Base-by-base conservation (phyloP, 1,139 yeast species). In the Yamadazyma sp. region DNA sequence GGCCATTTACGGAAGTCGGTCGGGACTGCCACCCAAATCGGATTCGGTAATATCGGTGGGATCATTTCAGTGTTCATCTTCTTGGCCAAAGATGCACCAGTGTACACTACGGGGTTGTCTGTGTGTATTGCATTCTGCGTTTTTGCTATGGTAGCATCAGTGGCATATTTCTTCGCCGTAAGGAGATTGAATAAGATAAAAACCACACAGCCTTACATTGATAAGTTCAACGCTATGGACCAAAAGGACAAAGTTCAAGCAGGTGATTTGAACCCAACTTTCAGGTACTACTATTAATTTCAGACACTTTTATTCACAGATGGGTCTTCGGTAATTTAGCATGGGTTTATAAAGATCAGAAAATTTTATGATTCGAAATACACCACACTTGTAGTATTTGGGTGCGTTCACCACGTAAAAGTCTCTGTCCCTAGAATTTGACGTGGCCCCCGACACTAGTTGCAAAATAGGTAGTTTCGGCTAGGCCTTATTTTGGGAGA, bases 31-130 rank as follows among this genome's bases (percentile, higher is more conserved):
- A 81, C 82, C 73, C 86, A 82, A 54, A 77, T 86, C 49, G 94
- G 92, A 1, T 83, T 84, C 56, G 94, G 92, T 47, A 85, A 86
- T 61, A 81, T 83, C 55, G 94, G 94, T 46, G 94, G 92, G 54
- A 85, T 85, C 54, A 76, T 85, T 46, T 69, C 91, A 11, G 79
- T 89, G 2, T 83, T 73, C 53, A 64, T 81, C 20, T 83, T 79
- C 65, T 66, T 80, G 37, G 53, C 72, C 27, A 59, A 61, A 34
- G 87, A 81, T 47, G 75, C 85, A 25, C 88, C 88, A 15, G 64
- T 59, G 24, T 83, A 77, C 60, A 66, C 54, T 25, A 78, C 73
- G 23, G 91, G 89, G 37, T 66, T 83, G 41, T 61, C 66, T 36
- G 74, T 73, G 36, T 63, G 80, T 39, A 61, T 86, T 36, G 81